Percentiles rank a stretch among this genome's conserved stretches.
Conservation (phyloP, 1,284 basidiomycete species). For the Sanghuangporus sanghuang region DNA sequence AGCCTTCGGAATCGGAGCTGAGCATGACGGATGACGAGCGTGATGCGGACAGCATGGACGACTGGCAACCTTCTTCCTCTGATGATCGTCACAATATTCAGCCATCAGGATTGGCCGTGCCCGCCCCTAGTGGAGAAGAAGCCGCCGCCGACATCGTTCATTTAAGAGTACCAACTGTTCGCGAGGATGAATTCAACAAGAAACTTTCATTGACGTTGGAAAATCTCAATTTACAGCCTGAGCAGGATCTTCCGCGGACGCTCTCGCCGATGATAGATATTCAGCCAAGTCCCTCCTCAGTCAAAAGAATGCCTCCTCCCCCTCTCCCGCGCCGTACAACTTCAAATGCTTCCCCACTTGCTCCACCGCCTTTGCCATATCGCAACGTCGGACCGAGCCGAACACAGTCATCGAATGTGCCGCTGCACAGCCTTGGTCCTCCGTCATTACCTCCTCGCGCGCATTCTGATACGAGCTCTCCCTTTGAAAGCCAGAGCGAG, state of each 20-base stretch:
- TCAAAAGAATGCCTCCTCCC: slow-evolving; percentile 17
- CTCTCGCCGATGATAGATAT: slow-evolving; percentile 1
- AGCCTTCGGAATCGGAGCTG: slow-evolving; percentile 9
- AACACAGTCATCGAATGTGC: slow-evolving; percentile 3
- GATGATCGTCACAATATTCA: slow-evolving; percentile 2
- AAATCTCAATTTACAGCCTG: neutral
- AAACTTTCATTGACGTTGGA: neutral
- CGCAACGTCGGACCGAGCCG: slow-evolving; percentile 13
- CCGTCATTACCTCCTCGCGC: neutral
- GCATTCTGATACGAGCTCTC: slow-evolving; percentile 15
- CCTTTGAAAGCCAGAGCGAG: slow-evolving; percentile 17
- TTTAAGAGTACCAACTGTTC: neutral
- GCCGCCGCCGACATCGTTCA: neutral
- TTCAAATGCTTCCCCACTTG: neutral
- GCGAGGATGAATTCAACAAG: neutral
- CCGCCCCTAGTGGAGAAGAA: neutral
- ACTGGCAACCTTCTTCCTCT: neutral
- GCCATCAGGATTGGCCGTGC: neutral
- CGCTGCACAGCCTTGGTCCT: slow-evolving; percentile 5
- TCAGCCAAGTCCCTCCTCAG: slow-evolving; percentile 1
- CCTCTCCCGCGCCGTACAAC: slow-evolving; percentile 17
- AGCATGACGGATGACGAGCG: slow-evolving; percentile 9
- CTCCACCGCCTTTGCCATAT: slow-evolving; percentile 19
- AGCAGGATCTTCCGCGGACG: neutral
- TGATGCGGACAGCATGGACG: slow-evolving; percentile 9